Evolutionary conservation across 2,329 filamentous ascomycete species (phyloP), one percentile per base, ranked within the genome.

Genomic region (Didymella pinodella): DNA sequence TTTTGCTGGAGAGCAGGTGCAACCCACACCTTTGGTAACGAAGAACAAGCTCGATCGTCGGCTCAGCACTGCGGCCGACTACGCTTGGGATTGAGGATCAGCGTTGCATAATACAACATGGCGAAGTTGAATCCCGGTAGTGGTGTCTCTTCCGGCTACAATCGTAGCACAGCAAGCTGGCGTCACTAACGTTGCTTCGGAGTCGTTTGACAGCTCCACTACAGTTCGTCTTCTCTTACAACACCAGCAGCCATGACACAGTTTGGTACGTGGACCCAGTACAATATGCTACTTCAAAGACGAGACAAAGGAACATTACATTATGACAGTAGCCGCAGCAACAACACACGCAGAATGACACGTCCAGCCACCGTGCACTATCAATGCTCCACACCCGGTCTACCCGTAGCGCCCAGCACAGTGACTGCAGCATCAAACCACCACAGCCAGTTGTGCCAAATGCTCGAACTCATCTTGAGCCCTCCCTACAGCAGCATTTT

Each of bases 51-150:
- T 41, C 36, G 4, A 45, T 53, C 36, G 49, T 29, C 49, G 22
- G 2, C 29, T 36, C 38, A 26, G 46, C 25, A 53, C 38, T n/a
- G 36, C 29, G 10, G 3, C 29, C 11, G n/a, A 31, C 44, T 22
- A 14, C 36, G 26, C 55, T 58, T 53, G 55, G 49, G 45, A 49
- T 29, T 34, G 29, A 16, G 2, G 49, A 53, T 58, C 55, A 4
- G n/a, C 31, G 54, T 18, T 50, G 53, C 29, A 43, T 45, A 56
- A 44, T 28, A 18, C 36, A 47, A 58, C 45, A 20, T 38, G 5
- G 6, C 14, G 11, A 41, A 22, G 11, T 2, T 14, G 10, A 20
- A 4, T 14, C 6, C 6, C 20, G 38, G 10, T 25, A 20, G 22
- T 11, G 20, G 5, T 22, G 10, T 41, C 38, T 16, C 38, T 14